Percentiles rank a stretch among this genome's conserved stretches.
Conservation (phyloP, 31 red algal genomes). For the Porphyra umbilicalis region DNA sequence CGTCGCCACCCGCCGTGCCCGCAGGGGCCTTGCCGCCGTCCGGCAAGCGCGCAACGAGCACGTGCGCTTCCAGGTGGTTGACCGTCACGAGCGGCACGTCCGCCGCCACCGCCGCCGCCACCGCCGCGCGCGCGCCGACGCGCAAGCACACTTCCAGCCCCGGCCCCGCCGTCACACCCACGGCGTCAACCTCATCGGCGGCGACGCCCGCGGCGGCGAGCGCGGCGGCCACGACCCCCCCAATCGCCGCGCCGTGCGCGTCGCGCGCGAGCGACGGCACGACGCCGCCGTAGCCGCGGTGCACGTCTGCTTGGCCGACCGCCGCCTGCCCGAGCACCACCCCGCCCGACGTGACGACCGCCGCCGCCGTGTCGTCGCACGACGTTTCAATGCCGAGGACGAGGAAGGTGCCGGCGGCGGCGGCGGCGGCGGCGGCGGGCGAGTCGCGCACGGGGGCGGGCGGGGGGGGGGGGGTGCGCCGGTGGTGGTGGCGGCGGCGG, state of each 20-base stretch:
- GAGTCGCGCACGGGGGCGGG: background rate
- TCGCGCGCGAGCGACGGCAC: constrained; percentile 78
- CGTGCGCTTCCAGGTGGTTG: constrained; percentile 98
- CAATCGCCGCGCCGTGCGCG: constrained; percentile 62
- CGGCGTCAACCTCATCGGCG: constrained; percentile 43
- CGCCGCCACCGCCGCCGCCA: constrained; percentile 12
- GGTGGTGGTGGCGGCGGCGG: no score
- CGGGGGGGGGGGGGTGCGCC: no score
- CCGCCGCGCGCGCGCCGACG: constrained; percentile 70
- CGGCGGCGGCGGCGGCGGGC: constrained; percentile 4
- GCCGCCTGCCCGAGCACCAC: constrained; percentile 44
- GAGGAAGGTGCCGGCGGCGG: constrained; percentile 12
- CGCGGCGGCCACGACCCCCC: constrained; percentile 42
- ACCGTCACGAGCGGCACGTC: constrained; percentile 77
- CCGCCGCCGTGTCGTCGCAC: constrained; percentile 97
- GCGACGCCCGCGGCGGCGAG: constrained; percentile 33
- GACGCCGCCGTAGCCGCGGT: constrained; percentile 69
- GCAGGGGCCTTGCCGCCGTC: background rate
- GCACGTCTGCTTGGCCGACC: constrained; percentile 63
- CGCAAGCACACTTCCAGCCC: constrained; percentile 83
- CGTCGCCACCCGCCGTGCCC: background rate
- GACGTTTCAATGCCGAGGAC: constrained; percentile 92
- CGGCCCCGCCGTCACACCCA: constrained; percentile 90
- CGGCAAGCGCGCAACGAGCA: constrained; percentile 49
- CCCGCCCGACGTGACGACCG: constrained; percentile 66